These are phyloP conservation scores for Fusarium buharicum DNA, from an alignment of 2,329 filamentous ascomycete species.

Conservation along the genomic window DNA sequence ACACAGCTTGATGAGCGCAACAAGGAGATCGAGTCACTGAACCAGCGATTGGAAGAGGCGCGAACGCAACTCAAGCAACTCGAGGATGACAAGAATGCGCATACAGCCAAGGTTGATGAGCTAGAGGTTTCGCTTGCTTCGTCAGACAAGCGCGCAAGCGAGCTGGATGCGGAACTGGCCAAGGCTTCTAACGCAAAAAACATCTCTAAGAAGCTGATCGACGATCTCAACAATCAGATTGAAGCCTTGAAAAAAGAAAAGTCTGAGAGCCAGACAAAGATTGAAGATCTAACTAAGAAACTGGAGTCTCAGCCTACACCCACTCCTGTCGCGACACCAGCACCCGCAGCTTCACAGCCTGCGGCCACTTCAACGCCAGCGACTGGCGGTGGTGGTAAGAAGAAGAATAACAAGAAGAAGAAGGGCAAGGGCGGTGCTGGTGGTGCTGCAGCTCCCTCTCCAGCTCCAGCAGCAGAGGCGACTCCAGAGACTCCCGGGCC, in stretches of 20 bases:
- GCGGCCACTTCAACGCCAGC: conserved; percentile 41
- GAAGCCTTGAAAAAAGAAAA: conserved; percentile 50
- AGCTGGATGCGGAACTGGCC: conserved; percentile 56
- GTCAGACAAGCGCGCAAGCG: conserved; percentile 49
- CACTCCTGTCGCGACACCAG: conserved; percentile 36
- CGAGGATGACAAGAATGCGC: conserved; percentile 50
- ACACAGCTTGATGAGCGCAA: conserved; percentile 61
- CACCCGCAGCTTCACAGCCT: conserved; percentile 43
- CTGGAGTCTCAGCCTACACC: conserved; percentile 49
- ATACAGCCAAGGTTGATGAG: conserved; percentile 50
- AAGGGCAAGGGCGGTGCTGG: conserved; percentile 79
- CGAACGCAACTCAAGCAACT: conserved; percentile 58
- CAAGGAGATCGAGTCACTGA: conserved; percentile 61
- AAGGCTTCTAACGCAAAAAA: conserved; percentile 54
- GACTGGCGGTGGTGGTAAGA: conserved; percentile 56
- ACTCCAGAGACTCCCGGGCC: conserved; percentile 53
- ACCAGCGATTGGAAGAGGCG: conserved; percentile 58
- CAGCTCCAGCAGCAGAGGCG: conserved; percentile 46
- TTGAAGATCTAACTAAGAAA: conserved; percentile 57
- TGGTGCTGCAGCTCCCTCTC: conserved; percentile 52
- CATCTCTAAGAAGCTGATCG: conserved; percentile 56
- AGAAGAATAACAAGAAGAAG: conserved; percentile 82
- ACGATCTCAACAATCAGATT: conserved; percentile 53
- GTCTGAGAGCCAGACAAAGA: conserved; percentile 47
- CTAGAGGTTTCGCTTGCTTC: conserved; percentile 51